Evolutionary conservation across 345 rosid genomes (phyloP).

Genomic region (Brassica rapa): DNA sequence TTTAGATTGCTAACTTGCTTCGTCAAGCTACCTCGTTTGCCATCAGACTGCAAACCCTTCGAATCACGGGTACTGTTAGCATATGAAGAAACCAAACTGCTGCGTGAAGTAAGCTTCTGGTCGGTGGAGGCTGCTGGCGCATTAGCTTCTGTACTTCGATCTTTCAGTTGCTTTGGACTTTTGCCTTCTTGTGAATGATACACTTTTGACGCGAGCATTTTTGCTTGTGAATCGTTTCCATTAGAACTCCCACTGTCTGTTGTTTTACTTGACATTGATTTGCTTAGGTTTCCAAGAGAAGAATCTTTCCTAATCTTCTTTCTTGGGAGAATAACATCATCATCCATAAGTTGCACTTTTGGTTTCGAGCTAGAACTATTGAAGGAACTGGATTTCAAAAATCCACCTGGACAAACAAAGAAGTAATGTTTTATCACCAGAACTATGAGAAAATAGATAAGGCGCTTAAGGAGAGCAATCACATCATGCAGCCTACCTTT

Average conservation of each 20-base stretch:
- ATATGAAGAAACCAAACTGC: conserved; percentile 50
- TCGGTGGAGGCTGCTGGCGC: conserved; percentile 49
- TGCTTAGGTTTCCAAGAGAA: conserved; percentile 57
- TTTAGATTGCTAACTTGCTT: conserved; percentile 56
- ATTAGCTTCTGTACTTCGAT: conserved; percentile 48
- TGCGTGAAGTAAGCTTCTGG: conserved; percentile 57
- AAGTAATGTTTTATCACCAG: conserved; percentile 9
- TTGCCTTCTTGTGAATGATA: conserved; percentile 58
- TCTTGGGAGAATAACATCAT: conserved; percentile 53
- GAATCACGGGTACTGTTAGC: conserved; percentile 53
- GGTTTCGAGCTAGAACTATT: conserved; percentile 55
- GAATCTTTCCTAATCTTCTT: conserved; percentile 54
- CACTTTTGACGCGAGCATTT: conserved; percentile 51
- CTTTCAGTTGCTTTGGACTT: conserved; percentile 60
- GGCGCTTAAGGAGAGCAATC: conserved; percentile 8
- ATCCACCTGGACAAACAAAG: conserved; percentile 54
- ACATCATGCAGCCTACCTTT: conserved; percentile 54
- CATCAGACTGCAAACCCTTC: conserved; percentile 59
- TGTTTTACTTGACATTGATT: conserved; percentile 70
- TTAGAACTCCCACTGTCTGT: conserved; percentile 49
- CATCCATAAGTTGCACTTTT: conserved; percentile 70
- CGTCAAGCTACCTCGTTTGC: conserved; percentile 52
- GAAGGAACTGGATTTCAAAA: conserved; percentile 79
- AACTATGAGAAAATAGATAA: not conserved
- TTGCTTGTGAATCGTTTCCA: conserved; percentile 61